Evolutionary conservation across 202 grass and related monocot genomes (phyloP).

Genomic region (Setaria italica): DNA sequence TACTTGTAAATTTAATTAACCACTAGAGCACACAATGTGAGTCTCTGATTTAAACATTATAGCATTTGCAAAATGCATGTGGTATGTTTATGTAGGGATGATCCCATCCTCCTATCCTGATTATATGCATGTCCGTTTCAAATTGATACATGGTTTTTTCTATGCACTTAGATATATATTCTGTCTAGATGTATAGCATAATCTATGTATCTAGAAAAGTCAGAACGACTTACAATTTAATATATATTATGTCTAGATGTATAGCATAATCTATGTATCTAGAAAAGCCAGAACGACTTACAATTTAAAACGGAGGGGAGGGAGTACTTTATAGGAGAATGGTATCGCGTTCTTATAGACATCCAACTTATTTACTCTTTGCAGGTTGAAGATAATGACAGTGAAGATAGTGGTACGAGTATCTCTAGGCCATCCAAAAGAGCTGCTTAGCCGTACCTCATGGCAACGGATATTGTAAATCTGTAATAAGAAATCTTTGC

Average conservation of each 20-base stretch:
- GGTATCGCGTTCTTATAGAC: conserved; percentile 2
- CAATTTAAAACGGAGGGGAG: too few species aligned
- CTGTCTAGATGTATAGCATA: too few species aligned
- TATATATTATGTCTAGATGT: too few species aligned
- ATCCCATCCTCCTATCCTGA: background rate
- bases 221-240: too few species aligned
- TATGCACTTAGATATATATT: too few species aligned
- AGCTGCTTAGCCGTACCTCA: conserved; percentile 41
- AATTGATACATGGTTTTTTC: too few species aligned
- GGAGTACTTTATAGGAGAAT: background rate
- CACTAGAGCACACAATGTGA: background rate
- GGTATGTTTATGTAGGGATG: background rate
- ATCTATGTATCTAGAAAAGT: too few species aligned
- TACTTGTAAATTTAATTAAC: background rate
- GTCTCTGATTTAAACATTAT: background rate
- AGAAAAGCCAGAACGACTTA: too few species aligned
- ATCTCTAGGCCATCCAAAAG: conserved; percentile 66
- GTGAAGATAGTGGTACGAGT: conserved; percentile 63
- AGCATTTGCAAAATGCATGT: background rate
- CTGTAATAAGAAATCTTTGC: background rate
- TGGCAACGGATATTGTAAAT: background rate
- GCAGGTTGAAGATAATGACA: conserved; percentile 69
- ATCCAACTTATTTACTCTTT: conserved; percentile 33
- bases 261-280: too few species aligned
- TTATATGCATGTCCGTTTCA: background rate